phyloP scores from a whole-genome alignment of 202 grass and related monocot species.

The Elaeis oleifera region DNA sequence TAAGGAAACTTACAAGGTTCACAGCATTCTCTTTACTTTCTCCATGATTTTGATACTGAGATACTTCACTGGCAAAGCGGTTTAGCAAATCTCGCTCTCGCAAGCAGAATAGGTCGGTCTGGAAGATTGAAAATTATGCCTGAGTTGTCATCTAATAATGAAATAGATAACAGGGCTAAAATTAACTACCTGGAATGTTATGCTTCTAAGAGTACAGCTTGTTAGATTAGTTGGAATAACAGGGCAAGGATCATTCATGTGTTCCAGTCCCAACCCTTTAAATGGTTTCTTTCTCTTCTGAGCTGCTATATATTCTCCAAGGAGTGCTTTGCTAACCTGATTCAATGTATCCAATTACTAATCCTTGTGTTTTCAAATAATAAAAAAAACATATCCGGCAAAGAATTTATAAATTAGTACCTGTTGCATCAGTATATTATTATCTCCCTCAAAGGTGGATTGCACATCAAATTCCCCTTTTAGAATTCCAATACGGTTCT shows the following conservation, averaged over 20 bases:
- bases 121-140: neutral
- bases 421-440: constrained; percentile 96
- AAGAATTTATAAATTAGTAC: constrained; percentile 34
- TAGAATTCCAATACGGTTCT: constrained; percentile 80
- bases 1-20: constrained; percentile 47
- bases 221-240: constrained; percentile 64
- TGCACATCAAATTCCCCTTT: constrained; percentile 99
- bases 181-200: constrained; percentile 74
- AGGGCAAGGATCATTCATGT: constrained; percentile 68
- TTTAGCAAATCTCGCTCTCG: constrained; percentile 82
- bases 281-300: constrained; percentile 65
- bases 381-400: neutral
- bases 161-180: neutral
- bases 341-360: neutral
- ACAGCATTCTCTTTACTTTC: constrained; percentile 72
- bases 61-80: constrained; percentile 55
- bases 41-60: constrained; percentile 43
- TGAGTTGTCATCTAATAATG: too few species aligned
- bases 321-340: constrained; percentile 95
- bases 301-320: constrained; percentile 57
- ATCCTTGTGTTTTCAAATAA: too few species aligned
- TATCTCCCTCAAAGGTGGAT: constrained; percentile 96
- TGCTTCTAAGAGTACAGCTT: constrained; percentile 54
- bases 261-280: constrained; percentile 74
- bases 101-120: constrained; percentile 82